Evolutionary conservation across 345 rosid genomes (phyloP).

Genomic region (Sonneratia alba): DNA sequence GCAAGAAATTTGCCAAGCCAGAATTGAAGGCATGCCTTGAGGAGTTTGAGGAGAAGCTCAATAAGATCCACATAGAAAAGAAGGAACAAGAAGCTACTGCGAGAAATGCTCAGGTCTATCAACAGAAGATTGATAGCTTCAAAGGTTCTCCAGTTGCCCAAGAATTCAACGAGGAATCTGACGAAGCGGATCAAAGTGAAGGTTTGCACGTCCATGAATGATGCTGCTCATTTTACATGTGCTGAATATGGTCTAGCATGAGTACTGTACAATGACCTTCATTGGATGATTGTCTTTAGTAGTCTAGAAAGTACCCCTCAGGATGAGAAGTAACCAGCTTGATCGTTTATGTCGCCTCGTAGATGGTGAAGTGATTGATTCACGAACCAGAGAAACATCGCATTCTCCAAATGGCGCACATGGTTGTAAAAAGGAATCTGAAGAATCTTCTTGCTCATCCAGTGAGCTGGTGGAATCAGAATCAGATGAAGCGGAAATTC

Average conservation of each 20-base stretch:
- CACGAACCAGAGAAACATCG: slow-evolving; percentile 23
- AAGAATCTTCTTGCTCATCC: slow-evolving; percentile 27
- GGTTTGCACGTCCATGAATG: slow-evolving; percentile 32
- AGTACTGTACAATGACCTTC: not conserved
- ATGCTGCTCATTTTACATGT: not conserved
- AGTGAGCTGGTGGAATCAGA: slow-evolving; percentile 36
- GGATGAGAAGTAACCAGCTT: not conserved
- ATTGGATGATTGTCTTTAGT: not conserved
- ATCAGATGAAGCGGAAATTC: slow-evolving; percentile 26
- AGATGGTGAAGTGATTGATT: slow-evolving; percentile 49
- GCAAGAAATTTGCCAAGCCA: slow-evolving; percentile 91
- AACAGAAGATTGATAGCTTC: slow-evolving; percentile 41
- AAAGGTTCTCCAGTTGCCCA: slow-evolving; percentile 26
- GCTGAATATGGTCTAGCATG: not conserved
- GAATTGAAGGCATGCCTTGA: slow-evolving; percentile 81
- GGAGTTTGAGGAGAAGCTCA: slow-evolving; percentile 93
- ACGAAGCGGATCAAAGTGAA: slow-evolving; percentile 37
- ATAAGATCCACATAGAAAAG: slow-evolving; percentile 75
- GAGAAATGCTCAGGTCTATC: slow-evolving; percentile 75
- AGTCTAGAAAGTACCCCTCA: not conserved
- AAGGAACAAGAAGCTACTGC: slow-evolving; percentile 93
- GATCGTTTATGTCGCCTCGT: not conserved
- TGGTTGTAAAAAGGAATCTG: slow-evolving; percentile 12
- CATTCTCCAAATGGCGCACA: slow-evolving; percentile 12
- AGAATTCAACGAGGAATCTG: slow-evolving; percentile 35